Evolutionary conservation across 176 grass and related monocot species (phyloP).

Genomic region (Tuctoria greenei): DNA sequence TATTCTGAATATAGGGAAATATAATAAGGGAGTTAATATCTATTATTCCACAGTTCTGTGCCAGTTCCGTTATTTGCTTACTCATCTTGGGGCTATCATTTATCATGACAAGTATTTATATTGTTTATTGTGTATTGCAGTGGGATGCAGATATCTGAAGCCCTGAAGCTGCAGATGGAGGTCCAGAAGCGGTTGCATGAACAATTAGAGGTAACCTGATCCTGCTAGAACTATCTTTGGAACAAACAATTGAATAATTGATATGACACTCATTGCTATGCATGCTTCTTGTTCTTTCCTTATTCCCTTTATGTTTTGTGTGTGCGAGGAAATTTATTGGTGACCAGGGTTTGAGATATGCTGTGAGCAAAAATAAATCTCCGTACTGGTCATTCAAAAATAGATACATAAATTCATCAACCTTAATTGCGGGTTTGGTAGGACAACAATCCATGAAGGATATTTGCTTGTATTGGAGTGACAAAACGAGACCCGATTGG

Average conservation of each 20-base stretch:
- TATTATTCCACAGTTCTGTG: neutral
- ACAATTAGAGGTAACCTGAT: constrained; percentile 34
- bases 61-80: neutral
- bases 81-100: constrained; percentile 22
- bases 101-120: neutral
- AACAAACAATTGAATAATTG: neutral
- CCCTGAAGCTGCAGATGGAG: constrained; percentile 47
- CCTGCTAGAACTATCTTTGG: constrained; percentile 21
- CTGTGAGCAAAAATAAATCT: neutral
- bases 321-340: neutral
- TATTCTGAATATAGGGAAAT: neutral
- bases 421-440: too few relatives aligned
- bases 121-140: constrained; percentile 19
- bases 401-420: too few relatives aligned
- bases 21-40: neutral
- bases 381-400: neutral
- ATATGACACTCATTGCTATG: neutral
- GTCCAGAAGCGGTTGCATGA: constrained; percentile 35
- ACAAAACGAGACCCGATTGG: neutral
- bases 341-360: neutral
- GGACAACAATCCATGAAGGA: neutral
- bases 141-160: constrained; percentile 38
- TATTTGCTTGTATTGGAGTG: neutral
- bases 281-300: neutral
- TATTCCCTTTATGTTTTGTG: neutral